These are phyloP conservation scores for Lecanoromycetidae sp. DNA, from an alignment of 2,329 filamentous ascomycete species.

Conservation along the genomic window DNA sequence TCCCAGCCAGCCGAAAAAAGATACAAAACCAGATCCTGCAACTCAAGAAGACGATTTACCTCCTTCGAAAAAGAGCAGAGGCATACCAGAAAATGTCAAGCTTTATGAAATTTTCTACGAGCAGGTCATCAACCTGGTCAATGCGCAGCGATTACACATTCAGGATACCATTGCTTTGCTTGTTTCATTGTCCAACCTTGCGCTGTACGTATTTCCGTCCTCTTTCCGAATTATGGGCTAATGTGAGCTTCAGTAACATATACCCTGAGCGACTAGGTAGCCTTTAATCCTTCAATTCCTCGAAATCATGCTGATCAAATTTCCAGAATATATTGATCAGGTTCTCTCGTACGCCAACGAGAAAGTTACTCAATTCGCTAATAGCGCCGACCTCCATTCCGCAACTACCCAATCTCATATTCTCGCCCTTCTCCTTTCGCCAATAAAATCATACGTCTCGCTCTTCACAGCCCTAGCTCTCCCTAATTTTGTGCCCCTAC, in stretches of 20 bases:
- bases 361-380: conserved; percentile 79
- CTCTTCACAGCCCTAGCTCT: conserved; percentile 93
- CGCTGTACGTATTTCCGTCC: conserved; percentile 43
- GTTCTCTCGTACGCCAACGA: conserved; percentile 76
- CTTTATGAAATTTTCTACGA: conserved; percentile 96
- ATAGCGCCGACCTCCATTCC: conserved; percentile 91
- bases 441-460: conserved; percentile 78
- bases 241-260: conserved; percentile 50
- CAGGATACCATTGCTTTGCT: conserved; percentile 89
- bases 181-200: conserved; percentile 86
- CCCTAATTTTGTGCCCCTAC: conserved; percentile 79
- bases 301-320: conserved; percentile 10
- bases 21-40: conserved; percentile 25
- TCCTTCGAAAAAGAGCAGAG: conserved; percentile 28
- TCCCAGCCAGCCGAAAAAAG: conserved; percentile 19
- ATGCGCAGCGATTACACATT: conserved; percentile 78
- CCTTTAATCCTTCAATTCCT: not conserved
- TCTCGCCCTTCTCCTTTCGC: conserved; percentile 77
- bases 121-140: conserved; percentile 87
- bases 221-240: not conserved
- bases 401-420: conserved; percentile 77
- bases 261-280: conserved; percentile 66
- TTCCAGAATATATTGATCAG: conserved; percentile 77
- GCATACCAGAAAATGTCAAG: conserved; percentile 66
- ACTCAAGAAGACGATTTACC: conserved; percentile 31